Conservation (phyloP, 208 protist species). For the Trypanosoma rangeli region DNA sequence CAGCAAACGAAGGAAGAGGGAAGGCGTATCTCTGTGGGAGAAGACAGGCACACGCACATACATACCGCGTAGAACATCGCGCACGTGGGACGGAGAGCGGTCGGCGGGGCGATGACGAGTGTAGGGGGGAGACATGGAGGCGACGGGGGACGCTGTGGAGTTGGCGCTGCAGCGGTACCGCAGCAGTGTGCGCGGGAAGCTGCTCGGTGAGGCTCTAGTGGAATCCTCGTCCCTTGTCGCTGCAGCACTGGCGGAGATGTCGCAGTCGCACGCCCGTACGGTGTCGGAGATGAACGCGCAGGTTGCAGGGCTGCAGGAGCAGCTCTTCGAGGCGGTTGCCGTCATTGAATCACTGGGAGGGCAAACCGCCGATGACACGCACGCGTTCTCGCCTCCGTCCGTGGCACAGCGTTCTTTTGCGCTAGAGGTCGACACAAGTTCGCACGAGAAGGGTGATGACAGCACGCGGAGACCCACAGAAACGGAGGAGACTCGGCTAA, state of each 20-base stretch:
- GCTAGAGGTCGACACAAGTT: neutral
- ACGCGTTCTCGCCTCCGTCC: neutral
- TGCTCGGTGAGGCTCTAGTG: conserved; percentile 23
- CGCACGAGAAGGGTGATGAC: neutral
- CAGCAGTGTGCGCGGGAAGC: conserved; percentile 14
- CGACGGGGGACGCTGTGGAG: conserved; percentile 8
- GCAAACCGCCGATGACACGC: neutral
- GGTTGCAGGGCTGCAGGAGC: conserved; percentile 32
- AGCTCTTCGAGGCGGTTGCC: conserved; percentile 23
- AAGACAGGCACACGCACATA: neutral
- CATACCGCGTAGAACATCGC: neutral
- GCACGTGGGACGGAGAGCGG: neutral
- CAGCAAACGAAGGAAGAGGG: neutral
- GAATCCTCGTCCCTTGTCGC: conserved; percentile 29
- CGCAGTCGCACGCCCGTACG: conserved; percentile 23
- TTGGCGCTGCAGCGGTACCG: conserved; percentile 27
- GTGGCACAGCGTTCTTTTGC: conserved; percentile 5
- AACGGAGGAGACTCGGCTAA: neutral
- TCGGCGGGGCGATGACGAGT: neutral
- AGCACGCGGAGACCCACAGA: neutral
- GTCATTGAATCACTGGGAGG: conserved; percentile 36
- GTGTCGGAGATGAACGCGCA: conserved; percentile 29
- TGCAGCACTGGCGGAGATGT: conserved; percentile 25
- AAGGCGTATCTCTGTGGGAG: neutral
- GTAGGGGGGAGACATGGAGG: conserved; percentile 1